Base-by-base conservation (phyloP, 176 grass and related monocot species). In the Guadua angustifolia region DNA sequence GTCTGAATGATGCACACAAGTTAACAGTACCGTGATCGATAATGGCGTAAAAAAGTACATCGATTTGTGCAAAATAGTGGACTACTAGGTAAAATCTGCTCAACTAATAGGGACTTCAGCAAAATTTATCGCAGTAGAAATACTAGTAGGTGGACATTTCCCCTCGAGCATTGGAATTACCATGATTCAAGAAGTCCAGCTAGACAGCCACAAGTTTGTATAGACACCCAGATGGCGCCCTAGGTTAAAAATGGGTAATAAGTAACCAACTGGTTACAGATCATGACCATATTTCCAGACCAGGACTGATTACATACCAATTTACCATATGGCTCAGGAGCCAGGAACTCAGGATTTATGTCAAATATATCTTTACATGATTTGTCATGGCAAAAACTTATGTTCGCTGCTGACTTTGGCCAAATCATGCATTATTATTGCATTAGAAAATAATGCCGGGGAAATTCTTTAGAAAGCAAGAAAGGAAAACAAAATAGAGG, bases 71-170 rank as follows among this genome's bases (percentile, higher is more conserved):
- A 79, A 79, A 13, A 49, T 46, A 35, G 59, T 35, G 77, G 16
- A 63, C 29, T 65, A 32, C 18, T 65, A 65, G 24, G 25, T 65
- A 49, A 65, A 79, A 46, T 44, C 25, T 78, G n/a, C 75, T 63
- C 22, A 78, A 78, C 33, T 57, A 75, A 17, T 65, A 69, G 38
- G 66, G 38, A 22, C 66, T 69, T 69, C 9, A 69, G 66, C 18
- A n/a, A n/a, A 56, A 39, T 22, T 13, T 39, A 19, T 3, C 1
- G 55, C 38, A 1, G 49, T 22, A 38, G 19, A n/a, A 75, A 17
- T 42, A 5, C 55, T 26, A 26, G 57, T 60, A 60, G n/a, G 56
- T 59, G 74, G 55, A 77, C 21, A 59, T 76, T n/a, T 45, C 69
- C 69, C n/a, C 69, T 71, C 6, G 39, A 71, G 22, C 42, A 60